Conservation (phyloP, 2,329 filamentous ascomycete species). For the Scolecobasidium constrictum region DNA sequence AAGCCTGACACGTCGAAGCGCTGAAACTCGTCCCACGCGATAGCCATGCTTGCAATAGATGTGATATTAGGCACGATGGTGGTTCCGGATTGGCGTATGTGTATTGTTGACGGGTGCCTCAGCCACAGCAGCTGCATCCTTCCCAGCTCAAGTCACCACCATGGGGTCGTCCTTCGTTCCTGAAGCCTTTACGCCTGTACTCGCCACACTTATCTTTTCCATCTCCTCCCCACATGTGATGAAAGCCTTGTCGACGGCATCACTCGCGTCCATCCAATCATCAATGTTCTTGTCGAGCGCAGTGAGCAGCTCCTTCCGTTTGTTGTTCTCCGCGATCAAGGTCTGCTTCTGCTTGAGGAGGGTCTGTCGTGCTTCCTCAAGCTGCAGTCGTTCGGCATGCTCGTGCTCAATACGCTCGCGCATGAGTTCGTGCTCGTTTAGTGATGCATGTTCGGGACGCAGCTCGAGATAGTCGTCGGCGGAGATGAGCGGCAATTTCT, state of each 20-base stretch:
- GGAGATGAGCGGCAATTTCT: conserved; percentile 73
- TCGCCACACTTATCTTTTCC: neutral
- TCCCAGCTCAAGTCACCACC: too few species aligned
- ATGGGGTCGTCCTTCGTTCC: too few species aligned
- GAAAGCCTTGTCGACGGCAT: conserved; percentile 78
- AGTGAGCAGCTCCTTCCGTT: conserved; percentile 83
- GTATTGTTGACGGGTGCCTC: too few species aligned
- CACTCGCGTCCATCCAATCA: conserved; percentile 84
- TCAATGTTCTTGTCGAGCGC: conserved; percentile 87
- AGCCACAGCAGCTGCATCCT: too few species aligned
- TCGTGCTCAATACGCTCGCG: conserved; percentile 87
- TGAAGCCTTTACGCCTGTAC: too few species aligned
- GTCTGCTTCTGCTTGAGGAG: conserved; percentile 54
- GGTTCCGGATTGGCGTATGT: too few species aligned
- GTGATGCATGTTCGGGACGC: conserved; percentile 63
- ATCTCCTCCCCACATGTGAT: conserved; percentile 43
- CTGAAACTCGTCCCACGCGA: too few species aligned
- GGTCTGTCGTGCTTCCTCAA: conserved; percentile 71
- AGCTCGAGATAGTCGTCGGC: conserved; percentile 68
- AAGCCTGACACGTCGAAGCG: too few species aligned
- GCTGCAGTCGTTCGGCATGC: conserved; percentile 66
- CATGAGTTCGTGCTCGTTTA: conserved; percentile 73
- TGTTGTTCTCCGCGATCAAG: conserved; percentile 70
- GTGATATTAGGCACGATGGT: too few species aligned
- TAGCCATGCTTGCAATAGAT: too few species aligned